Conservation (phyloP, 768 basidiomycete species). For the Rubroboletus satanas region DNA sequence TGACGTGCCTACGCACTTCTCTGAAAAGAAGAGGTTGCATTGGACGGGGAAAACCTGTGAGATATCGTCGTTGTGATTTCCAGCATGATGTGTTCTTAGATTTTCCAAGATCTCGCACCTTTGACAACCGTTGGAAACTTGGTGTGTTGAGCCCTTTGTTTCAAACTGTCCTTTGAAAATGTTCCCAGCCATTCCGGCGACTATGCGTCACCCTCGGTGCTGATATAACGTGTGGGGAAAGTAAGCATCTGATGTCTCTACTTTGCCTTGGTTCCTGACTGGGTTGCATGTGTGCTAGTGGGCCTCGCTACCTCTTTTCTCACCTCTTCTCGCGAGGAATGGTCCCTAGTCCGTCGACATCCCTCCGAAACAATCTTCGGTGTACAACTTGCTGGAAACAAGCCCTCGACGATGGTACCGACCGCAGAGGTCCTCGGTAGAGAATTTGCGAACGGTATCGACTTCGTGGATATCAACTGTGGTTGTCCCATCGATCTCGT, state of each 20-base stretch:
- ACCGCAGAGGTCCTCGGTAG: constrained; percentile 77
- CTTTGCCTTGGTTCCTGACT: background rate
- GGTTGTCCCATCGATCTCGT: constrained; percentile 98
- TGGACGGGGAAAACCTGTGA: constrained; percentile 87
- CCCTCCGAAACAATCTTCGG: constrained; percentile 86
- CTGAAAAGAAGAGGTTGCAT: constrained; percentile 82
- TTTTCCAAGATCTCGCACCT: constrained; percentile 58
- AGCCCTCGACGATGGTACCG: constrained; percentile 70
- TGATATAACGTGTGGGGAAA: constrained; percentile 95
- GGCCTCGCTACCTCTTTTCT: constrained; percentile 91
- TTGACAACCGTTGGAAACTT: constrained; percentile 95
- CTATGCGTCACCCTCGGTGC: constrained; percentile 84
- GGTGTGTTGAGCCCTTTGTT: constrained; percentile 36
- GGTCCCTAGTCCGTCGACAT: constrained; percentile 88
- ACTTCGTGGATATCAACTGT: constrained; percentile 94
- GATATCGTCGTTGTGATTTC: constrained; percentile 19
- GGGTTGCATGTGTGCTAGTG: constrained; percentile 48
- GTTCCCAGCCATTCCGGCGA: constrained; percentile 79
- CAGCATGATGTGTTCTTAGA: constrained; percentile 27
- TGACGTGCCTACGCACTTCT: constrained; percentile 66
- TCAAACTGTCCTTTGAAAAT: background rate
- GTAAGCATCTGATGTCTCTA: constrained; percentile 36
- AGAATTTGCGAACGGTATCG: constrained; percentile 62
- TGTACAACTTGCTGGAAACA: constrained; percentile 89
- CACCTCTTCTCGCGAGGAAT: constrained; percentile 86